Evolutionary conservation across 352 stramenopile genomes (phyloP), one percentile per base, ranked within the genome.

Genomic region (Phytophthora boehmeriae): DNA sequence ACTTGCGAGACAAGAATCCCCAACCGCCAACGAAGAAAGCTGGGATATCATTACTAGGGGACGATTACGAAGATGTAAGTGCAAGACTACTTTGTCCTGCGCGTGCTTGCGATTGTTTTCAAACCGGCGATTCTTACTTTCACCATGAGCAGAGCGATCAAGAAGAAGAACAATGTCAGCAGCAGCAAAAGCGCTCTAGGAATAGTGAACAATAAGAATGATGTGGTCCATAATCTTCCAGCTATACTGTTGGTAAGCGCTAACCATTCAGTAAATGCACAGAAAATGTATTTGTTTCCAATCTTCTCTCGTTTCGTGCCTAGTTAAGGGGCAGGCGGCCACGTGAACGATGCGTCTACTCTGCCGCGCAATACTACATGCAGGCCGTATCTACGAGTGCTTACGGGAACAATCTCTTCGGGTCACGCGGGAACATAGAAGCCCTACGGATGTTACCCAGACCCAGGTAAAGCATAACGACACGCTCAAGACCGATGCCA

Each of bases 401-500:
- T 74, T 88, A 90, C 63, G 78, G 80, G 66, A 86, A 90, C 75
- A 92, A 76, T 39, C 83, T 75, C 58, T 85, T 83, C 58, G 97
- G 98, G 87, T 99, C 97, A 62, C 98, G 90, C 23, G 97, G 97
- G 87, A 99, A 99, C 95, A 99, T 98, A 27, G 93, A 99, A 32
- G 94, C 93, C 80, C 99, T 99, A 75, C 98, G 88, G 54, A 99
- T 98, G 91, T 99, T 99, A 71, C 97, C 95, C 16, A 99, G 86
- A 16, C 97, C 97, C 22, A 99, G 83, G 78, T 99, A 99, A 32
- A 99, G 89, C 90, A 99, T 99, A 30, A 99, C 97, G 30, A 99
- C 97, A 52, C 98, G 90, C 75, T 99, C 98, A 17, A 99, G 75
- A 58, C 98, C 98, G 75, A 99, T 99, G 53, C 98, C 98, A 64